Evolutionary conservation across 2,329 filamentous ascomycete genomes (phyloP).

Genomic region (Neonectria magnoliae): DNA sequence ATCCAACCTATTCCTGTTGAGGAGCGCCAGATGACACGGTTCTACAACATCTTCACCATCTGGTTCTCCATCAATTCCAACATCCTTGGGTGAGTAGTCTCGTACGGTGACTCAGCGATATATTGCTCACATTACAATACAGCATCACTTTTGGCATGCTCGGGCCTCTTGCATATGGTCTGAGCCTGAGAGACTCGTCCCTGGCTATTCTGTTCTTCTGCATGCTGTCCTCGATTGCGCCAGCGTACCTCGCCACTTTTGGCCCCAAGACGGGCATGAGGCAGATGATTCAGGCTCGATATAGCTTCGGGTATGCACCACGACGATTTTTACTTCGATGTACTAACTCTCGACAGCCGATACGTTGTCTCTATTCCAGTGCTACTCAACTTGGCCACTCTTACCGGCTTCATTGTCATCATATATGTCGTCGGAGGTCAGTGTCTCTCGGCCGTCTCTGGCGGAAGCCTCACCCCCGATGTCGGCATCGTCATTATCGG

Average conservation of each 20-base stretch:
- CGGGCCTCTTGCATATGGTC: conserved; percentile 63
- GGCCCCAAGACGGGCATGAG: conserved; percentile 72
- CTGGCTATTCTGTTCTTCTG: conserved; percentile 73
- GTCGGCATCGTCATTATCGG: conserved; percentile 71
- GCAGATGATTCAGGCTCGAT: conserved; percentile 73
- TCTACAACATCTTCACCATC: conserved; percentile 58
- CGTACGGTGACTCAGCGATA: not conserved
- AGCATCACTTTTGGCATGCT: conserved; percentile 73
- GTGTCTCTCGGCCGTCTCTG: conserved; percentile 64
- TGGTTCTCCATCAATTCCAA: conserved; percentile 62
- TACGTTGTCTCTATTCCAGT: conserved; percentile 69
- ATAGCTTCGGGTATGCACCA: conserved; percentile 63
- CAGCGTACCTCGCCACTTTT: conserved; percentile 66
- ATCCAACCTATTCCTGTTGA: conserved; percentile 55
- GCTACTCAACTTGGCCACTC: conserved; percentile 69
- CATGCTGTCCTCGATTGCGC: conserved; percentile 61
- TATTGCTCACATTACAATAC: conserved; percentile 3
- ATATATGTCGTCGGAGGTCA: conserved; percentile 70
- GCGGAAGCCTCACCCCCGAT: conserved; percentile 58
- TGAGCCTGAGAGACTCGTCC: conserved; percentile 65
- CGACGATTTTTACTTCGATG: not conserved
- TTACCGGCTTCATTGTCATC: conserved; percentile 72
- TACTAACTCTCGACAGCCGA: conserved; percentile 47
- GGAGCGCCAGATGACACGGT: conserved; percentile 52
- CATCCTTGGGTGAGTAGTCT: conserved; percentile 53